These are phyloP conservation scores for Euphorbia corollata DNA, from an alignment of 441 rosid genomes.

Conservation along the genomic window DNA sequence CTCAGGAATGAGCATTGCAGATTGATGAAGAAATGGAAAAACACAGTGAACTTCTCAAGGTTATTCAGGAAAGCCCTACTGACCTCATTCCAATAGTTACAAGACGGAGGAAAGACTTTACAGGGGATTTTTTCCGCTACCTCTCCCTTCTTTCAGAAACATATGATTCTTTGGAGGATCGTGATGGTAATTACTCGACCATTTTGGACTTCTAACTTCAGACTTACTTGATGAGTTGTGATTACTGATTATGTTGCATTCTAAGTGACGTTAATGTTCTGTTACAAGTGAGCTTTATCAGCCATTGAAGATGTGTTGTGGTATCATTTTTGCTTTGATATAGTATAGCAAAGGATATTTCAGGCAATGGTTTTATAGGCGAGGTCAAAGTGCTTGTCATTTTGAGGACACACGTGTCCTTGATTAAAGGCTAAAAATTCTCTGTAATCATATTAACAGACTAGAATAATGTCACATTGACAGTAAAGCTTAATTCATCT, in stretches of 20 bases:
- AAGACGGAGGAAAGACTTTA: constrained; percentile 63
- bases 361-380: neutral
- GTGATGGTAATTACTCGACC: constrained; percentile 55
- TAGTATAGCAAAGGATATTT: neutral
- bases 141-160: constrained; percentile 58
- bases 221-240: constrained; percentile 7
- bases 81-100: constrained; percentile 71
- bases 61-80: constrained; percentile 68
- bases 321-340: neutral
- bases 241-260: neutral
- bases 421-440: neutral
- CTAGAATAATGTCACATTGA: neutral
- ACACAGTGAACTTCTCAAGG: constrained; percentile 63
- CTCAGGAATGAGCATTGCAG: constrained; percentile 53
- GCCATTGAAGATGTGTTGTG: neutral
- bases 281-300: neutral
- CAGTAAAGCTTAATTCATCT: neutral
- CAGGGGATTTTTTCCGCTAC: constrained; percentile 64
- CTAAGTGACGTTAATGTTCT: neutral
- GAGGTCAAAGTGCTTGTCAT: neutral
- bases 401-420: neutral
- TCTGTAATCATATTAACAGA: neutral
- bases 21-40: constrained; percentile 87
- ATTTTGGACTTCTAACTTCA: constrained; percentile 2
- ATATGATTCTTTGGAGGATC: constrained; percentile 60